Base-by-base conservation (phyloP, 495 filamentous ascomycete species). In the Aspergillus cristatus region DNA sequence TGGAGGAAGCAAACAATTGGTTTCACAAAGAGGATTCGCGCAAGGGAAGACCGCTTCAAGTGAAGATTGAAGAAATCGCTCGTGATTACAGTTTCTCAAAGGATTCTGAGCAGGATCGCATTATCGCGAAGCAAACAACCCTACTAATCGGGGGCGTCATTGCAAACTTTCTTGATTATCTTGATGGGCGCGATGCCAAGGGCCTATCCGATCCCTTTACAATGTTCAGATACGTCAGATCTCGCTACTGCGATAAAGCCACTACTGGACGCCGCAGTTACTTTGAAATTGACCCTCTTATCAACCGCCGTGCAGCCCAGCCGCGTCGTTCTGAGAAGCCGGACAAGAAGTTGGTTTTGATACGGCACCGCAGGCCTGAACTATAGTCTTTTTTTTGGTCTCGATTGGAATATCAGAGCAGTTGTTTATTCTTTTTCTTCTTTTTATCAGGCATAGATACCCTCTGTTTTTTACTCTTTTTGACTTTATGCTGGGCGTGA, bases 11-110 rank as follows among this genome's bases (percentile, higher is more conserved):
- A 11, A 35, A 54, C 6, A 14, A 29, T 16, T 61, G 57, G 57
- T 61, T 61, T 22, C 51, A 48, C 25, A 40, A 18, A 14, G n/a
- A n/a, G 20, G 54, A 53, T 33, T 14, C 25, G 16, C 44, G 43
- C 13, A 38, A 46, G n/a, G 34, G 49, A 16, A 45, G 50, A 3
- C 8, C 41, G 8, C 26, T 52, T 28, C 54, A 46, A 7, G 32
- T 40, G 20, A 43, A 52, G 18, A 47, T 58, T 29, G 26, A 29
- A 14, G 31, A 30, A 1, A 43, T 54, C 37, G 41, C 3, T 45
- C 35, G 14, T 42, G 41, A 40, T 7, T 20, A 40, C 10, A 44
- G 32, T 13, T 44, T 28, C 32, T 29, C 48, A 33, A 25, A 36
- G 7, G 28, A 42, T 5, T 28, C 34, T 3, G 22, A 16, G 14